Evolutionary conservation across 139 green algal genomes (phyloP).

Genomic region (Chlamydomonas urium): DNA sequence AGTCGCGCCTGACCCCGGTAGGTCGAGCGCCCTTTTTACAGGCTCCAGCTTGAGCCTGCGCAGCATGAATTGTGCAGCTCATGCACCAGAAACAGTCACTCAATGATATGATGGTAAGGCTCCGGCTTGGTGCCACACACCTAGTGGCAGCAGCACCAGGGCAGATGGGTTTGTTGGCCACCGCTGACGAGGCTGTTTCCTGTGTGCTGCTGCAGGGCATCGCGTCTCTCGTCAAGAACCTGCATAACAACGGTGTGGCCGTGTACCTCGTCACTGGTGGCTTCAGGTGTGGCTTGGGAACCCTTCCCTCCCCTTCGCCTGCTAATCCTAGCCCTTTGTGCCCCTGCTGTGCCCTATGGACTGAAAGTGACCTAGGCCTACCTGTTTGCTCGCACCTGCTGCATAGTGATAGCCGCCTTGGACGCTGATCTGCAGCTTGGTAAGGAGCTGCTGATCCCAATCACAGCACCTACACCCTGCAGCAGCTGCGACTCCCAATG

Average conservation of each 20-base stretch:
- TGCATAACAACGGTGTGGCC: conserved; percentile 54
- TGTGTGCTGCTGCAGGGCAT: conserved; percentile 33
- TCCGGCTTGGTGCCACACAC: background rate
- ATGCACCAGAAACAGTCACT: background rate
- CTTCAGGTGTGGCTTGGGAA: conserved; percentile 37
- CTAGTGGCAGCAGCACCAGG: background rate
- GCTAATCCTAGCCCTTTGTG: background rate
- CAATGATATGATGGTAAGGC: background rate
- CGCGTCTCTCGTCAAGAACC: conserved; percentile 51
- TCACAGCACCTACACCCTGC: background rate
- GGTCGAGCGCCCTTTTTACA: background rate
- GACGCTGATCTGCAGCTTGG: background rate
- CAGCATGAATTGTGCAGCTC: background rate
- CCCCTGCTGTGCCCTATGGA: background rate
- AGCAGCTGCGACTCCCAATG: too few relatives aligned
- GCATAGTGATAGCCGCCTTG: background rate
- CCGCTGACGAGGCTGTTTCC: background rate
- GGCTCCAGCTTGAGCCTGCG: background rate
- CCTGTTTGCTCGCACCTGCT: background rate
- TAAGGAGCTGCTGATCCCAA: background rate
- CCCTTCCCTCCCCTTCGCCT: too few relatives aligned
- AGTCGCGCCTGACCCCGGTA: conserved; percentile 45
- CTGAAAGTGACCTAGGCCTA: too few relatives aligned
- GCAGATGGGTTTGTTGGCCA: background rate
- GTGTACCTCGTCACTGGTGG: conserved; percentile 73